Percentiles rank a stretch among this genome's conserved stretches.
Conservation (phyloP, 352 stramenopile genomes). For the Globisporangium camurandrum region DNA sequence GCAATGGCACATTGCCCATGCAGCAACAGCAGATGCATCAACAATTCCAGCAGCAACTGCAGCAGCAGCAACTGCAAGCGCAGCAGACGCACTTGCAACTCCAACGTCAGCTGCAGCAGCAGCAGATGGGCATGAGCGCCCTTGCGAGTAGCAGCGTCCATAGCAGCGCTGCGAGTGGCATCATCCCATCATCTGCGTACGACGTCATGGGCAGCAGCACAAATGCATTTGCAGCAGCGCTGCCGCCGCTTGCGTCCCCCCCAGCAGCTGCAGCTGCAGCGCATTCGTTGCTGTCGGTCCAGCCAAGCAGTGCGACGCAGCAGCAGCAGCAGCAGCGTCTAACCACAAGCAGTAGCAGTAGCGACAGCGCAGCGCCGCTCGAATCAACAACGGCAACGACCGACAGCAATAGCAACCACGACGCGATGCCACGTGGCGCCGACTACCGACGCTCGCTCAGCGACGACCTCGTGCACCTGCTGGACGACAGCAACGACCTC, state of each 20-base stretch:
- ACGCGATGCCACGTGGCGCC: too few relatives aligned
- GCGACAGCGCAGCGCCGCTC: slow-evolving; percentile 8
- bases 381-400: slow-evolving; percentile 9
- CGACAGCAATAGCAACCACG: too few relatives aligned
- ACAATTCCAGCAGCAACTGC: neutral
- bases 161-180: neutral
- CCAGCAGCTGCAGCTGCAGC: too few relatives aligned
- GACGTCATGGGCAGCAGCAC: slow-evolving; percentile 5
- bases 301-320: slow-evolving; percentile 12
- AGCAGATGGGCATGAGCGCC: slow-evolving; percentile 11
- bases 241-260: too few relatives aligned
- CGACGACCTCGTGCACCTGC: slow-evolving; percentile 72
- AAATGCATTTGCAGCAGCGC: neutral
- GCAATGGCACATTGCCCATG: neutral
- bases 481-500: slow-evolving; percentile 47
- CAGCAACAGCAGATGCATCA: slow-evolving; percentile 15
- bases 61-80: neutral
- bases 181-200: slow-evolving; percentile 14
- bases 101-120: slow-evolving; percentile 8
- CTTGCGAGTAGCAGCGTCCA: neutral
- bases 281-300: neutral
- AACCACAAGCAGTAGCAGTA: slow-evolving; percentile 7
- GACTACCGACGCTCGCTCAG: slow-evolving; percentile 54
- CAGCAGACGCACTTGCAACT: slow-evolving; percentile 11
- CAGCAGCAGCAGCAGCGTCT: slow-evolving; percentile 7